phyloP scores from a whole-genome alignment of 208 protist species.

The Leishmania major region DNA sequence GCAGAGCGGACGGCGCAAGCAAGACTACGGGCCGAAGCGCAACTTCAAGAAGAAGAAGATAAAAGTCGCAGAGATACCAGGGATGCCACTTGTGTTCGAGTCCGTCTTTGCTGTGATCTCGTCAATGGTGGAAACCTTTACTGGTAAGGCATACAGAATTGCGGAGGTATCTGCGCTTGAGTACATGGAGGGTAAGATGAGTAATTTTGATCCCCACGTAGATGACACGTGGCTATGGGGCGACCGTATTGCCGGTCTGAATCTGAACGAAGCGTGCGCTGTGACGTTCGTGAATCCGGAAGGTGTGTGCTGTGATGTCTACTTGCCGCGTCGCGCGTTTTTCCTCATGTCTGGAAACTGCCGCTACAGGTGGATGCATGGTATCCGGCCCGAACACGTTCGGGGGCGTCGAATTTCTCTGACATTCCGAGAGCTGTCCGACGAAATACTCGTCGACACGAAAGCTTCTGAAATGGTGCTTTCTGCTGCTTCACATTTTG shows the following conservation, averaged over 20 bases:
- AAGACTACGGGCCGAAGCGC: slow-evolving; percentile 80
- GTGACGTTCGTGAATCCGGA: slow-evolving; percentile 85
- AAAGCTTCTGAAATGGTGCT: slow-evolving; percentile 36
- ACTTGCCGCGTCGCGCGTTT: slow-evolving; percentile 65
- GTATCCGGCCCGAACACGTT: slow-evolving; percentile 73
- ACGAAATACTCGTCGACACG: slow-evolving; percentile 39
- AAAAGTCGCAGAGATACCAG: slow-evolving; percentile 43
- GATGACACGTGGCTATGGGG: slow-evolving; percentile 94
- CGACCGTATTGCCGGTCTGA: slow-evolving; percentile 76
- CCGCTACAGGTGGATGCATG: slow-evolving; percentile 88
- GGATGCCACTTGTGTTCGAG: slow-evolving; percentile 65
- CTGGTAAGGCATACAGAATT: slow-evolving; percentile 39
- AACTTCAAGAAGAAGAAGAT: slow-evolving; percentile 92
- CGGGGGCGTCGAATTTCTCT: slow-evolving; percentile 73
- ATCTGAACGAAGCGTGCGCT: slow-evolving; percentile 62
- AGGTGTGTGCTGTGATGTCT: slow-evolving; percentile 58
- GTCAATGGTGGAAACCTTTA: slow-evolving; percentile 30
- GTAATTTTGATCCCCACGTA: slow-evolving; percentile 88
- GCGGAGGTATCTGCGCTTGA: slow-evolving; percentile 81
- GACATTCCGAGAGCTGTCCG: slow-evolving; percentile 78
- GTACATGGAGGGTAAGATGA: slow-evolving; percentile 55
- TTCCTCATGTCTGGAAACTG: slow-evolving; percentile 77
- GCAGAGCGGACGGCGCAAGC: slow-evolving; percentile 86
- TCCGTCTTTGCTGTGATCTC: slow-evolving; percentile 37
- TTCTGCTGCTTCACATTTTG: slow-evolving; percentile 47